Conservation (phyloP, 306 rosid genomes). For the Medicago lupulina region DNA sequence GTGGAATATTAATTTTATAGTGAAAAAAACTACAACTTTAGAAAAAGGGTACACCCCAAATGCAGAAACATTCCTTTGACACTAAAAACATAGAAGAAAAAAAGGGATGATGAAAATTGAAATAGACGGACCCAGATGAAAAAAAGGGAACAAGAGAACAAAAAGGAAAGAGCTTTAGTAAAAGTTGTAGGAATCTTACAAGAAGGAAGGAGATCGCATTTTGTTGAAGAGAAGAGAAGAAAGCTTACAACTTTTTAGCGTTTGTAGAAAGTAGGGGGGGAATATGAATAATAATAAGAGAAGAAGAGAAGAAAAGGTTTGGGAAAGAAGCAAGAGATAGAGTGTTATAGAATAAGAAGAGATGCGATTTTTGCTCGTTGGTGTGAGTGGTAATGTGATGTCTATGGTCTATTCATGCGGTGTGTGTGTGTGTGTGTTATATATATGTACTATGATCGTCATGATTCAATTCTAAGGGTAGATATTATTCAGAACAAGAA, state of each 20-base stretch:
- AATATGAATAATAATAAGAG: background rate
- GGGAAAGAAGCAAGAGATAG: slow-evolving; percentile 79
- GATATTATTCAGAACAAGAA: too few species aligned
- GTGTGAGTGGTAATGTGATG: background rate
- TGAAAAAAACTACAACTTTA: slow-evolving; percentile 39
- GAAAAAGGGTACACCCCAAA: slow-evolving; percentile 30
- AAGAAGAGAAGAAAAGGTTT: slow-evolving; percentile 52
- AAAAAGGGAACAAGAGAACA: slow-evolving; percentile 41
- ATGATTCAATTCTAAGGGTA: too few species aligned
- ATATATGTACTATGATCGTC: background rate
- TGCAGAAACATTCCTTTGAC: background rate
- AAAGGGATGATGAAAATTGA: background rate
- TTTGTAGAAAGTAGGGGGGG: too few species aligned
- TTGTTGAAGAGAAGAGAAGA: slow-evolving; percentile 32
- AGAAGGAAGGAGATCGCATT: slow-evolving; percentile 70
- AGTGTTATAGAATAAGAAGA: slow-evolving; percentile 45
- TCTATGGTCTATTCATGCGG: slow-evolving; percentile 29
- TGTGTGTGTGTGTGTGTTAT: background rate
- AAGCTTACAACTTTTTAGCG: too few species aligned
- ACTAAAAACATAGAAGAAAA: slow-evolving; percentile 31
- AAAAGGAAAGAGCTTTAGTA: slow-evolving; percentile 56
- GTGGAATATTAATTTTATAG: slow-evolving; percentile 28
- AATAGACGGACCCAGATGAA: slow-evolving; percentile 44
- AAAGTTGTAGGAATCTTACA: slow-evolving; percentile 61
- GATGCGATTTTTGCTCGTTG: slow-evolving; percentile 48